A percentile compares a stretch with the other conserved stretches of the same genome.
Conservation (phyloP, 805 yeast species). For the Ogataea populi-albae region DNA sequence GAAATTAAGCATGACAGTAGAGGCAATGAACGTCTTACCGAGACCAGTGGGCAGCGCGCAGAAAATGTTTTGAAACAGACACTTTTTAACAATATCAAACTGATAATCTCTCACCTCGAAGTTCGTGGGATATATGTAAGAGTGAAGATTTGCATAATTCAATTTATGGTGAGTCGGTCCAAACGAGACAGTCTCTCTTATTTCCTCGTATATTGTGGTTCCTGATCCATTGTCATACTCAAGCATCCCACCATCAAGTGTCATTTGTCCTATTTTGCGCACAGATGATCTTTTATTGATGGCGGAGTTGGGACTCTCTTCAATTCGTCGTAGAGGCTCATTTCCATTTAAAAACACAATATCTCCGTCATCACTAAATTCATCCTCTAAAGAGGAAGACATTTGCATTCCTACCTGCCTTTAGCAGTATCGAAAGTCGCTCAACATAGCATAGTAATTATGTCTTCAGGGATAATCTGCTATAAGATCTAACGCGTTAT, state of each 20-base stretch:
- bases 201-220: constrained; percentile 25
- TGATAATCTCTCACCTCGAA: constrained; percentile 86
- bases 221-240: constrained; percentile 12
- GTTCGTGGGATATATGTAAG: constrained; percentile 82
- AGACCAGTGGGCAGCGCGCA: constrained; percentile 97
- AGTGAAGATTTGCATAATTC: constrained; percentile 35
- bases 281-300: constrained; percentile 20
- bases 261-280: constrained; percentile 21
- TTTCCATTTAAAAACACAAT: constrained; percentile 16
- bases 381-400: constrained; percentile 22
- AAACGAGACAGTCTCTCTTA: constrained; percentile 22
- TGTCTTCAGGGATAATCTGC: too few relatives aligned
- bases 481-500: too few relatives aligned
- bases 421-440: too few relatives aligned
- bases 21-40: constrained; percentile 95
- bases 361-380: constrained; percentile 27
- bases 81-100: constrained; percentile 67
- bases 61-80: constrained; percentile 69
- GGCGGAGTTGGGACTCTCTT: constrained; percentile 7
- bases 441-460: too few relatives aligned
- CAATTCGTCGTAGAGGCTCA: constrained; percentile 1
- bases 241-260: constrained; percentile 24
- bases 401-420: too few relatives aligned
- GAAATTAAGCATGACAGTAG: constrained; percentile 88
- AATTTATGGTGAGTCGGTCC: constrained; percentile 51